These are phyloP conservation scores for Ceriops decandra DNA, from an alignment of 345 rosid genomes.

Conservation along the genomic window DNA sequence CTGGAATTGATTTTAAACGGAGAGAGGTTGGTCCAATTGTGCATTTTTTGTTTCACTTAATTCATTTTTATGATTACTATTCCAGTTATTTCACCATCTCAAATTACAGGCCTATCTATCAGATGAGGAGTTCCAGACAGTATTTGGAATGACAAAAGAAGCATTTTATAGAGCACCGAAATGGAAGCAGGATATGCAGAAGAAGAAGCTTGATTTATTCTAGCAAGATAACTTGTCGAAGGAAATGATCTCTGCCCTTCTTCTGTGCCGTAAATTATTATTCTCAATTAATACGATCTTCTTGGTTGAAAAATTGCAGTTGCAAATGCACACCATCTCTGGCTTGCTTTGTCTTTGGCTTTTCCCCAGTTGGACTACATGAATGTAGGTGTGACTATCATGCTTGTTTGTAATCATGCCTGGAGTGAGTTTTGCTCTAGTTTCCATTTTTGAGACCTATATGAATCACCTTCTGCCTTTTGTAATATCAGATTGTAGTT, in stretches of 20 bases:
- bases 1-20: conserved; percentile 83
- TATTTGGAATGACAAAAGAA: conserved; percentile 73
- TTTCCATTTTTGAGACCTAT: not conserved
- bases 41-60: conserved; percentile 2
- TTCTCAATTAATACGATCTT: conserved; percentile 12
- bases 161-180: conserved; percentile 74
- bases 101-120: conserved; percentile 69
- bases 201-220: conserved; percentile 80
- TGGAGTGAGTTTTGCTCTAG: conserved; percentile 29
- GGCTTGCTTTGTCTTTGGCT: conserved; percentile 29
- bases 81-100: not conserved
- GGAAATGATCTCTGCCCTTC: conserved; percentile 18
- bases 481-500: conserved; percentile 32
- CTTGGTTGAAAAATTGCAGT: conserved; percentile 13
- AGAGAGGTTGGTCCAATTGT: conserved; percentile 69
- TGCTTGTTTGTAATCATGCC: conserved; percentile 32
- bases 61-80: not conserved
- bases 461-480: conserved; percentile 16
- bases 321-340: conserved; percentile 10
- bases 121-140: conserved; percentile 66
- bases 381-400: conserved; percentile 22
- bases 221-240: conserved; percentile 26
- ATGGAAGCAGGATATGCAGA: conserved; percentile 96
- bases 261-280: conserved; percentile 14
- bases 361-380: conserved; percentile 15